These are phyloP conservation scores for Adansonia grandidieri DNA, from an alignment of 441 rosid species.

Conservation along the genomic window DNA sequence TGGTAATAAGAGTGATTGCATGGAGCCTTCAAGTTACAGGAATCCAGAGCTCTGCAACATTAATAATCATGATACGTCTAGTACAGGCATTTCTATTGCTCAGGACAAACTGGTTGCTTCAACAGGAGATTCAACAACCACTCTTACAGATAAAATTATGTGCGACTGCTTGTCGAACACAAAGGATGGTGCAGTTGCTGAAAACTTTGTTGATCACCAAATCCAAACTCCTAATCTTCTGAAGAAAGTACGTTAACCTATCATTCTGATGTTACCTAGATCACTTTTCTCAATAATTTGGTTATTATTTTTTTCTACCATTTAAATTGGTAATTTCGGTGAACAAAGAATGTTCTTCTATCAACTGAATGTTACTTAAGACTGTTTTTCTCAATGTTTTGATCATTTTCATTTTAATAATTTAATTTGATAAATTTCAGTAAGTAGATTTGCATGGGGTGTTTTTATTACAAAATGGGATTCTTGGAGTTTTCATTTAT, in stretches of 20 bases:
- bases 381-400: conserved; percentile 18
- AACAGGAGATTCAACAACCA: conserved; percentile 32
- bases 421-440: conserved; percentile 20
- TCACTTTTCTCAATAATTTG: conserved; percentile 2
- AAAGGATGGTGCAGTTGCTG: conserved; percentile 36
- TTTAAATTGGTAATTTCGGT: conserved; percentile 25
- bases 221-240: conserved; percentile 44
- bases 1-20: conserved; percentile 26
- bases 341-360: conserved; percentile 11
- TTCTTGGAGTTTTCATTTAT: conserved; percentile 19
- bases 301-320: not conserved
- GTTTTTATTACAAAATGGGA: not conserved
- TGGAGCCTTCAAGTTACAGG: conserved; percentile 15
- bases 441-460: conserved; percentile 21
- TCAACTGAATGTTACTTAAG: not conserved
- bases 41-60: conserved; percentile 31
- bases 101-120: conserved; percentile 32
- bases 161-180: conserved; percentile 28
- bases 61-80: conserved; percentile 36
- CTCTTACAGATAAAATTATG: conserved; percentile 29
- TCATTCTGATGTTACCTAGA: conserved; percentile 9
- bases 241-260: conserved; percentile 42
- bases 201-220: conserved; percentile 24
- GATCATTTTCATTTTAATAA: conserved; percentile 14
- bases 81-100: conserved; percentile 33